These are phyloP conservation scores for Phaffia tasmanica DNA, from an alignment of 768 basidiomycete genomes.

Conservation along the genomic window DNA sequence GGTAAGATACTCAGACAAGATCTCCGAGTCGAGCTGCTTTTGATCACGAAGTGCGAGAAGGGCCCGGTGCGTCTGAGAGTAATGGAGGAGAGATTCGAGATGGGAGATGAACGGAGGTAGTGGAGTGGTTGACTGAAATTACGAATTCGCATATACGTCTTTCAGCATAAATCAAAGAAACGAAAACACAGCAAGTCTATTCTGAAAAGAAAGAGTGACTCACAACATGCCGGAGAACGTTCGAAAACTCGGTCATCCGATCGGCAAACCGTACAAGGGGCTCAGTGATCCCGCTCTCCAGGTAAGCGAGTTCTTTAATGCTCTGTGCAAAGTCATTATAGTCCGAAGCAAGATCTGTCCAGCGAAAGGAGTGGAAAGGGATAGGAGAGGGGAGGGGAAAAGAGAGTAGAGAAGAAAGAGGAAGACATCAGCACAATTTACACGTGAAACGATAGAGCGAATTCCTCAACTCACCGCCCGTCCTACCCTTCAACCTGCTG, in stretches of 20 bases:
- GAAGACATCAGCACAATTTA: no score
- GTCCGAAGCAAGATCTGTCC: slow-evolving; percentile 89
- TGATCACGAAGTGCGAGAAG: slow-evolving; percentile 93
- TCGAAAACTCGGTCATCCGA: slow-evolving; percentile 83
- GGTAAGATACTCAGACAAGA: slow-evolving; percentile 85
- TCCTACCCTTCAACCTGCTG: slow-evolving; percentile 65
- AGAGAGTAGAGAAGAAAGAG: no score
- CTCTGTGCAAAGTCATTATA: slow-evolving; percentile 95
- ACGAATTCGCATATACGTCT: background rate
- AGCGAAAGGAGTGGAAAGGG: background rate
- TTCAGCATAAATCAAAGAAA: background rate
- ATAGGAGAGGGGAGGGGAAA: background rate
- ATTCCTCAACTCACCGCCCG: slow-evolving; percentile 55
- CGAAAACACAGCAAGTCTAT: background rate
- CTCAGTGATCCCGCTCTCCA: slow-evolving; percentile 97
- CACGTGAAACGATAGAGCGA: background rate
- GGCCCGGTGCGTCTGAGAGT: slow-evolving; percentile 83
- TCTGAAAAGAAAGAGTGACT: slow-evolving; percentile 29
- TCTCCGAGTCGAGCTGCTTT: slow-evolving; percentile 97
- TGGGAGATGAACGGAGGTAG: slow-evolving; percentile 65
- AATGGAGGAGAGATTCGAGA: slow-evolving; percentile 82
- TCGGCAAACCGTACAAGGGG: slow-evolving; percentile 94
- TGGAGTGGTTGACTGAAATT: slow-evolving; percentile 12
- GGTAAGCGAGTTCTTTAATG: slow-evolving; percentile 91
- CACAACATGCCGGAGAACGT: slow-evolving; percentile 66